phyloP scores from a whole-genome alignment of 2,329 filamentous ascomycete species.

The Pestalotiopsis sp. region DNA sequence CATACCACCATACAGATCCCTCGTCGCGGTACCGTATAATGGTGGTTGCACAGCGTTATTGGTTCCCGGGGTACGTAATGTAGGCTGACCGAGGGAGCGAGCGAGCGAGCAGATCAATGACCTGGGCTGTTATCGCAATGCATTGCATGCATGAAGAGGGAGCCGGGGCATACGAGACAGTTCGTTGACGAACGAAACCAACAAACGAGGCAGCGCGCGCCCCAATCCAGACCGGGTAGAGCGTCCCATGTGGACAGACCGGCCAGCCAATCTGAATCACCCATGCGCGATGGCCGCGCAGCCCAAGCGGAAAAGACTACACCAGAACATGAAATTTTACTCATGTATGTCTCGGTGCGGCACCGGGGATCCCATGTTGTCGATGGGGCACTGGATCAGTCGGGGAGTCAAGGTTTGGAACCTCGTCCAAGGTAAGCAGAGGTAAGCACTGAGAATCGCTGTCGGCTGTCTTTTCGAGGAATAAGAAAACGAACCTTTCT shows the following conservation, averaged over 20 bases:
- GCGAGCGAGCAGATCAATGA: neutral
- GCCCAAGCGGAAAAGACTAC: neutral
- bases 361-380: slow-evolving; percentile 3
- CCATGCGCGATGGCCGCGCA: neutral
- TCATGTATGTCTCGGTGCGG: slow-evolving; percentile 5
- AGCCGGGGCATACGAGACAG: slow-evolving; percentile 1
- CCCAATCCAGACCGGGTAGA: slow-evolving; percentile 1
- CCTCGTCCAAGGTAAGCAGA: neutral
- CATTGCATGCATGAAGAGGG: neutral
- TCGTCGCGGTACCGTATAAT: slow-evolving; percentile 1
- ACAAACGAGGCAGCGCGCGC: neutral
- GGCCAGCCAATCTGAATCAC: slow-evolving; percentile 1
- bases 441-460: neutral
- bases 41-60: slow-evolving; percentile 2
- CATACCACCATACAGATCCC: neutral
- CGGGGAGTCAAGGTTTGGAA: slow-evolving; percentile 1
- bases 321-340: neutral
- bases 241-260: neutral
- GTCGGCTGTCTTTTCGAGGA: neutral
- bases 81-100: neutral
- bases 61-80: neutral
- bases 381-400: neutral
- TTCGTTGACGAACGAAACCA: neutral
- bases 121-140: neutral
- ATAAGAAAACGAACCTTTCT: neutral